These are phyloP conservation scores for Camelina hispida DNA, from an alignment of 345 rosid species.

Conservation along the genomic window DNA sequence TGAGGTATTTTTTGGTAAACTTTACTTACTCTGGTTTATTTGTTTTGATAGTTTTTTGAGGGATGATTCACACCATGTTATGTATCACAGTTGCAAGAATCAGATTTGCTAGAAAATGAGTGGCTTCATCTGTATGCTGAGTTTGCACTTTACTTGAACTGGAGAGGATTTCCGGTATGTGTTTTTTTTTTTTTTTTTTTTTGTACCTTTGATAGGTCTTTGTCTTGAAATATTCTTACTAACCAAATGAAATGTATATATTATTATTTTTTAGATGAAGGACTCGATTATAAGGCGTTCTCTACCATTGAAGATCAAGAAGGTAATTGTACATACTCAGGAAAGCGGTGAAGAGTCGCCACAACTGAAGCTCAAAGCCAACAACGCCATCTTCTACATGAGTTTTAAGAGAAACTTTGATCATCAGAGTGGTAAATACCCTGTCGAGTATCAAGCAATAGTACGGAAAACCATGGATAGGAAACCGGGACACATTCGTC, in stretches of 20 bases:
- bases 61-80: background rate
- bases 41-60: background rate
- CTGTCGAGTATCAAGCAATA: background rate
- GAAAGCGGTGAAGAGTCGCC: background rate
- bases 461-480: background rate
- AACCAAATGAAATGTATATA: too few species aligned
- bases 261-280: too few species aligned
- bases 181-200: too few species aligned
- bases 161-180: background rate
- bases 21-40: too few species aligned
- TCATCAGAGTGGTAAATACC: background rate
- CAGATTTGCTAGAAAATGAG: background rate
- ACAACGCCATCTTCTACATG: conserved; percentile 17
- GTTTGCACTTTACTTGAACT: background rate
- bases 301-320: conserved; percentile 6
- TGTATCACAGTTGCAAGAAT: background rate
- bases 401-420: conserved; percentile 12
- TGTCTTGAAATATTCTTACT: too few species aligned
- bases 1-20: background rate
- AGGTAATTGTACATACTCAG: background rate
- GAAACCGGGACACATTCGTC: background rate
- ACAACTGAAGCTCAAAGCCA: background rate
- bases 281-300: too few species aligned
- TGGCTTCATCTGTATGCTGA: background rate
- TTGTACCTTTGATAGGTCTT: too few species aligned